Conservation (phyloP, 176 grass and related monocot species). For the Guadua angustifolia region DNA sequence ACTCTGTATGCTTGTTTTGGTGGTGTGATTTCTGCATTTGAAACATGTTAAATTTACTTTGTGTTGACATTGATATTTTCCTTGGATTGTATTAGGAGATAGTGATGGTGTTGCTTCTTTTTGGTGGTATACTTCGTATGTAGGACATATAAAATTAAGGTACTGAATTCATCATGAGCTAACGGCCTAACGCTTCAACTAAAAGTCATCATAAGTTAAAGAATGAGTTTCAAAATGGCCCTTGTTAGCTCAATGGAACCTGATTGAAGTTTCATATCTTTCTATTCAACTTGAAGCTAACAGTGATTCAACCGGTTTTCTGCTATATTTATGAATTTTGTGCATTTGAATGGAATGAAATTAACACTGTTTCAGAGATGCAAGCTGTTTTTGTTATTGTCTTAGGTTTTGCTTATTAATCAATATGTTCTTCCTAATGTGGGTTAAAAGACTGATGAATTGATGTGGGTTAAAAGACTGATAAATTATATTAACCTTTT, state of each 20-base stretch:
- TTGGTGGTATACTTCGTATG: conserved; percentile 22
- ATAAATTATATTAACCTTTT: conserved; percentile 20
- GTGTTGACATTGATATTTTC: conserved; percentile 6
- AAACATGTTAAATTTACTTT: conserved; percentile 11
- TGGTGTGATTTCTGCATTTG: conserved; percentile 12
- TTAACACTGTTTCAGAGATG: conserved; percentile 5
- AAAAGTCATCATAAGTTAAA: conserved; percentile 25
- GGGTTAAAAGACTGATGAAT: conserved; percentile 5
- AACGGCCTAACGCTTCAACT: conserved; percentile 7
- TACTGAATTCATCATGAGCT: background rate
- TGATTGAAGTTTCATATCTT: background rate
- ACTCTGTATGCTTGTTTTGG: background rate
- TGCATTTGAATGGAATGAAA: conserved; percentile 32
- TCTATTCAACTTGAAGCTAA: background rate
- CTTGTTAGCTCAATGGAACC: background rate
- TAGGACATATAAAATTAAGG: background rate
- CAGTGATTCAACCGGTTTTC: background rate
- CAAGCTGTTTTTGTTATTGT: background rate
- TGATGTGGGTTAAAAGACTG: conserved; percentile 8
- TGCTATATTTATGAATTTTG: conserved; percentile 7
- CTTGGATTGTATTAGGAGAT: background rate
- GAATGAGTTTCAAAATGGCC: background rate
- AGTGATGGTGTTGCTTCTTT: background rate
- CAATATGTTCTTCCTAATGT: background rate
- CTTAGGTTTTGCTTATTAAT: conserved; percentile 12